Evolutionary conservation across 2,329 filamentous ascomycete genomes (phyloP).

Genomic region (Cordyceps cateniannulata): DNA sequence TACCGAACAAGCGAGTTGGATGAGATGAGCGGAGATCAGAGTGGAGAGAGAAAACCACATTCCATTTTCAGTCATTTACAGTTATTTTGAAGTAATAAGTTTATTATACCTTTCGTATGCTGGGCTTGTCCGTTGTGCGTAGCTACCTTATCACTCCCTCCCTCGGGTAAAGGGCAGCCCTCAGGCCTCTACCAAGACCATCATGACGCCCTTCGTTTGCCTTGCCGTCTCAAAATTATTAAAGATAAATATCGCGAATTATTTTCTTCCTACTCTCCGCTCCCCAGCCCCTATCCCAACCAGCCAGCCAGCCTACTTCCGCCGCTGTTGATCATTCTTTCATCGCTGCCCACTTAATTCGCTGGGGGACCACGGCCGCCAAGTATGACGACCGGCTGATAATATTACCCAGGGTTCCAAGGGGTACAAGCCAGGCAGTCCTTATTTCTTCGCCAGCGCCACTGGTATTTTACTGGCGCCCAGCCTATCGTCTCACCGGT

Average conservation of each 20-base stretch:
- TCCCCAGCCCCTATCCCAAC: background rate
- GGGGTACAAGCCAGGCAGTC: background rate
- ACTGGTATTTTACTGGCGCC: background rate
- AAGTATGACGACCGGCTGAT: background rate
- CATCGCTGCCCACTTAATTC: background rate
- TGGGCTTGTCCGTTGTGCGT: no score
- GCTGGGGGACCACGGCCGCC: background rate
- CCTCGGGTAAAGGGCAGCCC: no score
- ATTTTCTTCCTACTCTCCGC: no score
- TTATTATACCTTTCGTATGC: background rate
- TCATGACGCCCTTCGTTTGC: background rate
- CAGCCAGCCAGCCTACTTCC: background rate
- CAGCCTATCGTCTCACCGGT: background rate
- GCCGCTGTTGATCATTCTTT: background rate
- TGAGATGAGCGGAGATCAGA: conserved; percentile 8
- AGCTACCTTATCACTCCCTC: no score
- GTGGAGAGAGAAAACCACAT: background rate
- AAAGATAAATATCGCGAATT: no score
- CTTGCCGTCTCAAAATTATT: no score
- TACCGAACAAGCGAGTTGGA: background rate
- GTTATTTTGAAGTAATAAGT: background rate
- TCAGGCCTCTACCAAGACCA: background rate
- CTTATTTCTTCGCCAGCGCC: background rate
- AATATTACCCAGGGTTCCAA: conserved; percentile 1
- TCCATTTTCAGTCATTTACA: background rate